Evolutionary conservation across 768 basidiomycete species (phyloP).

Genomic region (Pleurotus citrinopileatus): DNA sequence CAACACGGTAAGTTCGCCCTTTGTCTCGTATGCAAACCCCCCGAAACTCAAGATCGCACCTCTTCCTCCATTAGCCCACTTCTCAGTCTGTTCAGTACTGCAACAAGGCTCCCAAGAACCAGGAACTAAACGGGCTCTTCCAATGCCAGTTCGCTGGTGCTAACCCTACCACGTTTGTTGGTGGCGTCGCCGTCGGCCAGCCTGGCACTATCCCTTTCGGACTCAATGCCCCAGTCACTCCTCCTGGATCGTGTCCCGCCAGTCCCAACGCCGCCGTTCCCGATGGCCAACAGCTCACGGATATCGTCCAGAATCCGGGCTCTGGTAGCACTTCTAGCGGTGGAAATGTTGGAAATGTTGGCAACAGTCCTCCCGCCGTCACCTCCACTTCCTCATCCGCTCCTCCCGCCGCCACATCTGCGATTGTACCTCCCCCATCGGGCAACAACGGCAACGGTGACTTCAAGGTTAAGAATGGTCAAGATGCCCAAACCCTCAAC

Average conservation of each 20-base stretch:
- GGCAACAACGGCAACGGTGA: slow-evolving; percentile 17
- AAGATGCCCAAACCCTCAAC: slow-evolving; percentile 49
- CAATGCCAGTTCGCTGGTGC: slow-evolving; percentile 57
- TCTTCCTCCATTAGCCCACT: slow-evolving; percentile 28
- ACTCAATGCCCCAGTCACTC: slow-evolving; percentile 32
- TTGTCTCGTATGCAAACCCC: background rate
- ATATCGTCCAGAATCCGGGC: slow-evolving; percentile 33
- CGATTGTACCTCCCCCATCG: slow-evolving; percentile 12
- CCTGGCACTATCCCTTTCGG: slow-evolving; percentile 55
- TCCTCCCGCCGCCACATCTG: slow-evolving; percentile 11
- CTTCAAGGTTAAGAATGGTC: slow-evolving; percentile 43
- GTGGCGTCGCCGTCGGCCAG: slow-evolving; percentile 37
- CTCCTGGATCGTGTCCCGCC: slow-evolving; percentile 51
- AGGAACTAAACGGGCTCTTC: slow-evolving; percentile 52
- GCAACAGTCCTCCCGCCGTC: slow-evolving; percentile 15
- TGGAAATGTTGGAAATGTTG: slow-evolving; percentile 15
- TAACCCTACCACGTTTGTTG: slow-evolving; percentile 41
- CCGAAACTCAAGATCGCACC: background rate
- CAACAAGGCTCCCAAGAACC: slow-evolving; percentile 47
- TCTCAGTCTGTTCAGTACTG: slow-evolving; percentile 49
- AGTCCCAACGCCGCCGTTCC: slow-evolving; percentile 44
- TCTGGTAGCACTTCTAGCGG: slow-evolving; percentile 15
- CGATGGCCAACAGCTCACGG: slow-evolving; percentile 43
- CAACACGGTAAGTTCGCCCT: slow-evolving; percentile 40
- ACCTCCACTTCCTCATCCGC: slow-evolving; percentile 18